A percentile compares a stretch with the other conserved stretches of the same genome.
phyloP scores from a whole-genome alignment of 768 basidiomycete genomes.

The Pisolithus sp. region DNA sequence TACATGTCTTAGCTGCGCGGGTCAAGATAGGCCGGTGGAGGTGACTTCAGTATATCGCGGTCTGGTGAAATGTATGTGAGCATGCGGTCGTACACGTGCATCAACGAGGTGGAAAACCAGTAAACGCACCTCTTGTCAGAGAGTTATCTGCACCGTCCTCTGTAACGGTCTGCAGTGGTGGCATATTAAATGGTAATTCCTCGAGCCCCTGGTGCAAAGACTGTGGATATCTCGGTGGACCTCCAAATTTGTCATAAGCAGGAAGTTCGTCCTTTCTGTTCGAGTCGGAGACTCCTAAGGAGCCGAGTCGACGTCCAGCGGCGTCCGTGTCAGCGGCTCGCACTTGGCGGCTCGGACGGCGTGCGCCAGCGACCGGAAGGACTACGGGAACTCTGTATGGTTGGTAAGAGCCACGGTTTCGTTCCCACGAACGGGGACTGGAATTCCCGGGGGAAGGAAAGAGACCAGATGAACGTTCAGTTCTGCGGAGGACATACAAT shows the following conservation, averaged over 20 bases:
- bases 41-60: no score
- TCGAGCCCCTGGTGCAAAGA: background rate
- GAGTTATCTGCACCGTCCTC: no score
- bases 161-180: no score
- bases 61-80: no score
- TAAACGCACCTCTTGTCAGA: no score
- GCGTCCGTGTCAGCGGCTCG: constrained; percentile 34
- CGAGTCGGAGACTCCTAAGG: constrained; percentile 25
- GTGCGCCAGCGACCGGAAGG: constrained; percentile 14
- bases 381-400: constrained; percentile 12
- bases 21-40: no score
- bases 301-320: constrained; percentile 32
- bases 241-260: constrained; percentile 39
- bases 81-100: no score
- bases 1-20: no score
- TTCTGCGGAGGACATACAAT: constrained; percentile 18
- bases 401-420: constrained; percentile 7
- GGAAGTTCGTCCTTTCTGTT: constrained; percentile 43
- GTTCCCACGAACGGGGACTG: background rate
- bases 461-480: constrained; percentile 17
- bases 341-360: constrained; percentile 16
- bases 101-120: no score
- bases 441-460: constrained; percentile 6
- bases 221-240: constrained; percentile 39
- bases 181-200: no score